Evolutionary conservation across 352 stramenopile genomes (phyloP), one percentile per base, ranked within the genome.

Genomic region (Globisporangium orthogonon): DNA sequence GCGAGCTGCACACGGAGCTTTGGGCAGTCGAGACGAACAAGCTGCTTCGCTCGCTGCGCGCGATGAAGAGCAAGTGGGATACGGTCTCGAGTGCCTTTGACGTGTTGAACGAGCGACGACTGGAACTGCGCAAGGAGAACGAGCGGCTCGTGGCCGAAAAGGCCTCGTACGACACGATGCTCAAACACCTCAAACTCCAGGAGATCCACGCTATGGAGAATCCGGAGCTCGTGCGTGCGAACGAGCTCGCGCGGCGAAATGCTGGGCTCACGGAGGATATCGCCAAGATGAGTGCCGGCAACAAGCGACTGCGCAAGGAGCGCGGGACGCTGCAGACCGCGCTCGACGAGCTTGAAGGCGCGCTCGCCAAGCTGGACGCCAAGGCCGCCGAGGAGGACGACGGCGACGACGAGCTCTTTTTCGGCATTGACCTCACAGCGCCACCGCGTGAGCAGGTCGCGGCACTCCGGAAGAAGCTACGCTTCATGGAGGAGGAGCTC

Each of bases 1-100:
- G 76, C 41, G 84, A 94, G 50, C 64, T 94, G 51, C 77, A 89
- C 66, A 89, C 74, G 23, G 84, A 94, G 58, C 86, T 94, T 65
- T 94, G 84, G 84, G 71, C 62, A 23, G 91, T 92, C 55, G 84
- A 94, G 62, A 91, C 83, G 53, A 88, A 90, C 54, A 94, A 94
- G 58, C 61, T 92, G 49, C 54, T 80, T 52, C 72, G 78, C 6
- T 79, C 78, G 37, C 62, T 82, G 56, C 66, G 52, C n/a, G 50
- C 69, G 56, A 62, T 80, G 52, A 66, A 78, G n/a, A 73, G 75
- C 56, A 94, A 94, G 50, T 90, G 78, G 76, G 64, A 75, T 30
- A 78, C 78, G 14, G 71, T 94, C 14, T 90, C 82, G 41, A 75
- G 48, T 23, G 83, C 87, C 43, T 85, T 89, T 52, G 78, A 90